phyloP scores from a whole-genome alignment of 176 grass and related monocot genomes.

The Oryza nivara region DNA sequence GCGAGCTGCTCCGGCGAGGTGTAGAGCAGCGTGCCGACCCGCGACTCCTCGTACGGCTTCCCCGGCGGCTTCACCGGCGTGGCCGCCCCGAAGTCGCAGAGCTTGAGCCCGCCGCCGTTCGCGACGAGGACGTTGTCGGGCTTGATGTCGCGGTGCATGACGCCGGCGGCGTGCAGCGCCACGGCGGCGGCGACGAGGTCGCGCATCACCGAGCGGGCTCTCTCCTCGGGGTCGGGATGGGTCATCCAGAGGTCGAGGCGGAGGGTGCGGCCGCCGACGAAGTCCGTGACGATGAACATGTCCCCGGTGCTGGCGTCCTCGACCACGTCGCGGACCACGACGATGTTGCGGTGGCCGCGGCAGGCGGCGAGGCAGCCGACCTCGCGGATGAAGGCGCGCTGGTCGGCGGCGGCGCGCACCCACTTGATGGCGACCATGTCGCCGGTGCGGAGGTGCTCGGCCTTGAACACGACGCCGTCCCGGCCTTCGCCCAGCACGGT shows the following conservation, averaged over 20 bases:
- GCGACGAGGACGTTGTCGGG: constrained; percentile 38
- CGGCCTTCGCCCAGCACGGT: not conserved
- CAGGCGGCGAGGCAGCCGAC: not conserved
- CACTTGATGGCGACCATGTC: constrained; percentile 8
- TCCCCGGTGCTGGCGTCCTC: not conserved
- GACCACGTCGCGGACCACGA: not conserved
- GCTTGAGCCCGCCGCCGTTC: constrained; percentile 18
- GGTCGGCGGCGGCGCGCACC: not conserved
- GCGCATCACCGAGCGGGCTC: not conserved
- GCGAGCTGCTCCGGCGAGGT: not conserved
- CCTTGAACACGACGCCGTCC: not conserved
- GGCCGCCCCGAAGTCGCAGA: constrained; percentile 34
- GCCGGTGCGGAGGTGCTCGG: not conserved
- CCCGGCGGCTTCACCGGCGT: not conserved
- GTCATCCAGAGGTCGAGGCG: not conserved
- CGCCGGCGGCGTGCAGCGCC: constrained; percentile 20
- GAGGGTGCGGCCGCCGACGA: not conserved
- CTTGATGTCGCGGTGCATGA: constrained; percentile 52
- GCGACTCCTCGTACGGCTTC: not conserved
- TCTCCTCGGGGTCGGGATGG: not conserved
- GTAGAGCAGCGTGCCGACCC: not conserved
- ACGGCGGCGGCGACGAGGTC: not conserved
- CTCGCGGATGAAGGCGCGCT: too few relatives aligned
- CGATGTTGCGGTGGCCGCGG: not conserved
- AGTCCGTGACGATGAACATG: not conserved